Evolutionary conservation across 1,139 yeast genomes (phyloP).

Genomic region (Yamadazyma siamensis): DNA sequence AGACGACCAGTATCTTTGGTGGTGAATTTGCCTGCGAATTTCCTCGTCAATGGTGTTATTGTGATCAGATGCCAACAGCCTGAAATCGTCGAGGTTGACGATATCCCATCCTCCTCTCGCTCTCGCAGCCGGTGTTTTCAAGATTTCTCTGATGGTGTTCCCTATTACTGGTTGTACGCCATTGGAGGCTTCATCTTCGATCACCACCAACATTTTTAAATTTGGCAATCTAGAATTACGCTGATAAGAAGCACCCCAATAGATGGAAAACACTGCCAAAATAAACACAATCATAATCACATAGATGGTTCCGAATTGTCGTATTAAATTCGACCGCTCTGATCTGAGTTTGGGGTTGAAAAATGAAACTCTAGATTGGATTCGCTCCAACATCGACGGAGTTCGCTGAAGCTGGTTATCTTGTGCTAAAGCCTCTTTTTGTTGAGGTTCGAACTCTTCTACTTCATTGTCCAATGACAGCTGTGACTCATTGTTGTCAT

Average conservation of each 20-base stretch:
- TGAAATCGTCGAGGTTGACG: slow-evolving; percentile 23
- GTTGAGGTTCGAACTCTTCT: slow-evolving; percentile 7
- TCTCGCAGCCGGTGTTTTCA: slow-evolving; percentile 18
- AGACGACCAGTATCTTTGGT: slow-evolving; percentile 44
- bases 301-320: slow-evolving; percentile 17
- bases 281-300: slow-evolving; percentile 26
- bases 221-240: slow-evolving; percentile 26
- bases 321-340: slow-evolving; percentile 18
- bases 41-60: slow-evolving; percentile 30
- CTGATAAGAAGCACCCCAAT: slow-evolving; percentile 43
- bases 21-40: slow-evolving; percentile 35
- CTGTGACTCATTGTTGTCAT: neutral
- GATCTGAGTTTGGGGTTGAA: slow-evolving; percentile 23
- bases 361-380: slow-evolving; percentile 18
- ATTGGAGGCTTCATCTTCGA: slow-evolving; percentile 30
- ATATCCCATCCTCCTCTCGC: slow-evolving; percentile 40
- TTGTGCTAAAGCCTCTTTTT: neutral
- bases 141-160: slow-evolving; percentile 16
- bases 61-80: slow-evolving; percentile 25
- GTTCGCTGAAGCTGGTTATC: slow-evolving; percentile 6
- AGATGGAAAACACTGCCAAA: slow-evolving; percentile 33
- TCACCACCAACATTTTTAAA: slow-evolving; percentile 38
- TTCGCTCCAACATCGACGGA: slow-evolving; percentile 12
- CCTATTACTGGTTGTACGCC: slow-evolving; percentile 35
- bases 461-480: slow-evolving; percentile 6